Conservation (phyloP, 2,329 filamentous ascomycete genomes). For the Sporothrix luriei region DNA sequence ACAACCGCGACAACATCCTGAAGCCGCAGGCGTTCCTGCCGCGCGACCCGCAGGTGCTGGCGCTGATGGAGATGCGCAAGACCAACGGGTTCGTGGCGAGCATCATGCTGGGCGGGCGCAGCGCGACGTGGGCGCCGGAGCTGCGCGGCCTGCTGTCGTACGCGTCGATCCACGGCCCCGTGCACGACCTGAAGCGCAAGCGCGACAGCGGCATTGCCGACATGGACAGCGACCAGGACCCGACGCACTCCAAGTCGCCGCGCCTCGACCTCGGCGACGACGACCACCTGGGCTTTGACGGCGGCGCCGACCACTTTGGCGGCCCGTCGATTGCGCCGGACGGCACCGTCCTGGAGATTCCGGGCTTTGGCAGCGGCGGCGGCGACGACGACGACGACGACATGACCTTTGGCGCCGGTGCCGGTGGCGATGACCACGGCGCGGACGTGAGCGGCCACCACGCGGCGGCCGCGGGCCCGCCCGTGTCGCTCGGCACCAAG, state of each 20-base stretch:
- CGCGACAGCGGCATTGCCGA: conserved; percentile 85
- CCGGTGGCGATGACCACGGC: conserved; percentile 44
- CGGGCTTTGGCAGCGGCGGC: conserved; percentile 52
- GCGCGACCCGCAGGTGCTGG: conserved; percentile 81
- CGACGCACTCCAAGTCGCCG: conserved; percentile 66
- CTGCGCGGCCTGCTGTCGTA: conserved; percentile 89
- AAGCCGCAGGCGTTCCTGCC: conserved; percentile 82
- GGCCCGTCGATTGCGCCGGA: conserved; percentile 60
- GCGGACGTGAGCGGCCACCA: conserved; percentile 51
- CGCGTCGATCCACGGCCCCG: conserved; percentile 69
- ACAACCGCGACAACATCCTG: conserved; percentile 82
- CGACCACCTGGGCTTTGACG: conserved; percentile 47
- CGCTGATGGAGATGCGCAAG: conserved; percentile 88
- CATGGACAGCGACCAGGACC: conserved; percentile 68
- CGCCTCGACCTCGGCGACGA: conserved; percentile 70
- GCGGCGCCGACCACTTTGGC: conserved; percentile 54
- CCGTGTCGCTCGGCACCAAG: conserved; percentile 87
- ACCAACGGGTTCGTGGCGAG: conserved; percentile 86
- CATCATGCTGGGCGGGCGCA: conserved; percentile 79
- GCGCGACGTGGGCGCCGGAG: conserved; percentile 85
- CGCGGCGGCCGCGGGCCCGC: conserved; percentile 73
- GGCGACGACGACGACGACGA: conserved; percentile 49
- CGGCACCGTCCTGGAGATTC: conserved; percentile 66
- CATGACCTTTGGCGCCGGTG: conserved; percentile 39
- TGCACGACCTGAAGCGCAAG: conserved; percentile 88